phyloP scores from a whole-genome alignment of 1,284 basidiomycete species.

The Sporisorium scitamineum region DNA sequence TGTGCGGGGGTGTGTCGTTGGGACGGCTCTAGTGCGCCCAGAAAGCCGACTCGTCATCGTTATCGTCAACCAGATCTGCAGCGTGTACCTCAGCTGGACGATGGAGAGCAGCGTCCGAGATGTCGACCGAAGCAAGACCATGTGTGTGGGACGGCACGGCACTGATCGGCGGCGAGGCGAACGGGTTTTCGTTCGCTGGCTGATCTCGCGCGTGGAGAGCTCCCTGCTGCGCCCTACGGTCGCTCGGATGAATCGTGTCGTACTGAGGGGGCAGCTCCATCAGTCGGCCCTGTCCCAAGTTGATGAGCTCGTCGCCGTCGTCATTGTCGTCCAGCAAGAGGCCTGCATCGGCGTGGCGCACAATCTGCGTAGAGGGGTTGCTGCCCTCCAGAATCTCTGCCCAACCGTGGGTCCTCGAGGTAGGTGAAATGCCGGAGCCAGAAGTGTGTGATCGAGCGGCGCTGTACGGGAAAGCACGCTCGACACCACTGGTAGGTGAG shows the following conservation, averaged over 20 bases:
- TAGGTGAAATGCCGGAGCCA: slow-evolving; percentile 3
- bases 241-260: slow-evolving; percentile 44
- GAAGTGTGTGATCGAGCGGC: slow-evolving; percentile 5
- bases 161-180: slow-evolving; percentile 2
- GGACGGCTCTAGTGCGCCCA: slow-evolving; percentile 26
- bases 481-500: slow-evolving; percentile 22
- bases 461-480: slow-evolving; percentile 21
- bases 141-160: slow-evolving; percentile 13
- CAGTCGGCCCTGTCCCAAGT: slow-evolving; percentile 19
- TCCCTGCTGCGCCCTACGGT: slow-evolving; percentile 12
- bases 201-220: slow-evolving; percentile 4
- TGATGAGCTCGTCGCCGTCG: slow-evolving; percentile 47
- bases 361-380: slow-evolving; percentile 22
- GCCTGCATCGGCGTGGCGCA: slow-evolving; percentile 58
- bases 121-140: slow-evolving; percentile 29
- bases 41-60: slow-evolving; percentile 48
- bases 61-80: slow-evolving; percentile 43
- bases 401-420: slow-evolving; percentile 17
- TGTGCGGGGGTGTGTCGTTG: no score
- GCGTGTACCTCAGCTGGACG: slow-evolving; percentile 34
- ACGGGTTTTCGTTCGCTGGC: slow-evolving; percentile 1
- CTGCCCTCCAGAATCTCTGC: slow-evolving; percentile 18
- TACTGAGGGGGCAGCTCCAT: slow-evolving; percentile 62
- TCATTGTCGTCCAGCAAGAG: slow-evolving; percentile 57
- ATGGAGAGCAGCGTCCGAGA: slow-evolving; percentile 26